These are phyloP conservation scores for Amphirosellinia nigrospora DNA, from an alignment of 495 filamentous ascomycete genomes.

Conservation along the genomic window DNA sequence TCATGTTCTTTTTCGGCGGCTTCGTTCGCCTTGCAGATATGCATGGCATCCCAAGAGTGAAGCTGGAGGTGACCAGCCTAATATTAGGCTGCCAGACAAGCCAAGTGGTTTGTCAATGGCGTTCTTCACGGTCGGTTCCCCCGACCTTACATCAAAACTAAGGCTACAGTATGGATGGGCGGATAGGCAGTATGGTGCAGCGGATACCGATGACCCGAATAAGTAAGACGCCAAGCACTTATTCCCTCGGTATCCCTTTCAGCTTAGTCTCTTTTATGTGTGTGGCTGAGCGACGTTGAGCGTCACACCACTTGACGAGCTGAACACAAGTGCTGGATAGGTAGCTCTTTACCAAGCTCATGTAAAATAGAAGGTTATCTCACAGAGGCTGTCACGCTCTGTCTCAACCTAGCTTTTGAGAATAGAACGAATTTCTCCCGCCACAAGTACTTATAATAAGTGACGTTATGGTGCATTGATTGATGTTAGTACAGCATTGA, in stretches of 20 bases:
- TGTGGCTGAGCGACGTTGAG: slow-evolving; percentile 30
- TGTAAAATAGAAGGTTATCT: background rate
- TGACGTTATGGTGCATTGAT: background rate
- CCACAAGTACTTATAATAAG: background rate
- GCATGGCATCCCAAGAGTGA: background rate
- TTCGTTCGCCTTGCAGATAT: background rate
- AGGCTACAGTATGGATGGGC: background rate
- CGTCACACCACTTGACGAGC: slow-evolving; percentile 13
- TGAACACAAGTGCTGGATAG: slow-evolving; percentile 7
- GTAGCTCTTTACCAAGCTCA: slow-evolving; percentile 5
- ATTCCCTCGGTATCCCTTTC: slow-evolving; percentile 29
- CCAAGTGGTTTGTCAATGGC: background rate
- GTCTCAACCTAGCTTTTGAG: background rate
- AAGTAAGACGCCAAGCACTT: slow-evolving; percentile 16
- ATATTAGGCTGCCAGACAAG: background rate
- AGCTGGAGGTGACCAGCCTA: background rate
- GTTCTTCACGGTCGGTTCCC: background rate
- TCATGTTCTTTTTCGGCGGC: background rate
- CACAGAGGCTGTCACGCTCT: background rate
- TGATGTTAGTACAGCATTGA: background rate
- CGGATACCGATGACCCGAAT: slow-evolving; percentile 31
- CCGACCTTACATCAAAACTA: background rate
- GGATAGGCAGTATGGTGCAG: background rate
- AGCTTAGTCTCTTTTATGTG: slow-evolving; percentile 37
- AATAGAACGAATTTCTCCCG: background rate